Evolutionary conservation across 495 filamentous ascomycete genomes (phyloP).

Genomic region (Aspergillus leporis): DNA sequence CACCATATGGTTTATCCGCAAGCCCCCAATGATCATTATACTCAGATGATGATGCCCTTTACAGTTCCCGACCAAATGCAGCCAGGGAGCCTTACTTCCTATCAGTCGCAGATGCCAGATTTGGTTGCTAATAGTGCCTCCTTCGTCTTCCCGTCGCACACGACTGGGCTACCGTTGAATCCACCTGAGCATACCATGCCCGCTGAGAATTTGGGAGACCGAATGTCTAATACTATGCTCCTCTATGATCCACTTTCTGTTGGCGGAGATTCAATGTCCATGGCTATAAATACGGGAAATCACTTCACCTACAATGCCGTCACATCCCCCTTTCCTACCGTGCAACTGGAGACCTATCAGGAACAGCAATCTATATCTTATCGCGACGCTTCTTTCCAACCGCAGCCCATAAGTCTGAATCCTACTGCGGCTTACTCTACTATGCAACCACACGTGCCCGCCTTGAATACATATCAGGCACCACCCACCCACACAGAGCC

Average conservation of each 20-base stretch:
- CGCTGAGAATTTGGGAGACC: conserved; percentile 25
- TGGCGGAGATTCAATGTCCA: conserved; percentile 22
- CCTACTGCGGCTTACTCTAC: conserved; percentile 11
- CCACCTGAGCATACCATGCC: conserved; percentile 15
- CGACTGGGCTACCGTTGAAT: conserved; percentile 20
- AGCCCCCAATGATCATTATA: conserved; percentile 13
- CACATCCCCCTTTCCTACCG: conserved; percentile 20
- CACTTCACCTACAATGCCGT: conserved; percentile 32
- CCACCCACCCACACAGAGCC: not conserved
- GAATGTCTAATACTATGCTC: conserved; percentile 29
- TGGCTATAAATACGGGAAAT: conserved; percentile 24
- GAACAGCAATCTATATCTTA: conserved; percentile 15
- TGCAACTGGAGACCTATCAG: conserved; percentile 22
- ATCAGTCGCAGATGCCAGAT: conserved; percentile 15
- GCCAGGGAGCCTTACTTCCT: conserved; percentile 12
- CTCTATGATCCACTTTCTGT: conserved; percentile 31
- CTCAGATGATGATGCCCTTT: conserved; percentile 9
- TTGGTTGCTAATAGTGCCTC: conserved; percentile 10
- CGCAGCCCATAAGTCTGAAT: conserved; percentile 14
- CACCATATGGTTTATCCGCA: conserved; percentile 15
- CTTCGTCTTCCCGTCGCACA: conserved; percentile 26
- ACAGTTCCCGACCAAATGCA: conserved; percentile 16
- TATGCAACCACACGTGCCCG: conserved; percentile 10
- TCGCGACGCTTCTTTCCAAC: conserved; percentile 6
- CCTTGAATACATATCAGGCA: conserved; percentile 14